phyloP scores from a whole-genome alignment of 1,284 basidiomycete genomes.

The Trametes versicolor region DNA sequence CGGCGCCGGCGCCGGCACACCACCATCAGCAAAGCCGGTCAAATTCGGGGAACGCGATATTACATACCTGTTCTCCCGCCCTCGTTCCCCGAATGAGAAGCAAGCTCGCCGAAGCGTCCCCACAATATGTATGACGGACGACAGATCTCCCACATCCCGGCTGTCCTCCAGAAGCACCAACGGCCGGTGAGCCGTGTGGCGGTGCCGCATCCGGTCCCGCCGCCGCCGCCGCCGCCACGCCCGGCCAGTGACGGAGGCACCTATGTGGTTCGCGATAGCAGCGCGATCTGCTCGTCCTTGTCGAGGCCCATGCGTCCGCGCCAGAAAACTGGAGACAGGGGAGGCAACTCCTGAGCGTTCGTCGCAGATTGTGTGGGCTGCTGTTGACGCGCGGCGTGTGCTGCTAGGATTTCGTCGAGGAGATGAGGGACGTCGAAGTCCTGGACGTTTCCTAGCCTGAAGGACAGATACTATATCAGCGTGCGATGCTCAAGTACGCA shows the following conservation, averaged over 20 bases:
- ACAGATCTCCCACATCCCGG: no score
- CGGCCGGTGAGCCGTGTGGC: no score
- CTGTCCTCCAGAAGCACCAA: no score
- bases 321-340: slow-evolving; percentile 63
- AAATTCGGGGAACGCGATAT: not conserved
- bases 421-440: slow-evolving; percentile 64
- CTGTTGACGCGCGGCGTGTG: slow-evolving; percentile 36
- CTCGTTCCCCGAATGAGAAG: no score
- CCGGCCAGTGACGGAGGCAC: not conserved
- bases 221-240: not conserved
- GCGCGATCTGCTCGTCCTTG: slow-evolving; percentile 66
- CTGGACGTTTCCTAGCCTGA: slow-evolving; percentile 69
- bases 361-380: not conserved
- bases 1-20: not conserved
- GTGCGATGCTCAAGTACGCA: no score
- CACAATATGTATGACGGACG: no score
- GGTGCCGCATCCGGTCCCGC: no score
- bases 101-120: no score
- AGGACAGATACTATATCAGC: no score
- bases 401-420: slow-evolving; percentile 57
- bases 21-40: not conserved
- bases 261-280: slow-evolving; percentile 35
- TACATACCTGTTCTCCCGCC: not conserved
- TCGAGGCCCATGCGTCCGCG: slow-evolving; percentile 80
- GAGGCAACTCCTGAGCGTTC: slow-evolving; percentile 39